Conservation (phyloP, 129 eudicot genomes). For the Flaveria brownii region DNA sequence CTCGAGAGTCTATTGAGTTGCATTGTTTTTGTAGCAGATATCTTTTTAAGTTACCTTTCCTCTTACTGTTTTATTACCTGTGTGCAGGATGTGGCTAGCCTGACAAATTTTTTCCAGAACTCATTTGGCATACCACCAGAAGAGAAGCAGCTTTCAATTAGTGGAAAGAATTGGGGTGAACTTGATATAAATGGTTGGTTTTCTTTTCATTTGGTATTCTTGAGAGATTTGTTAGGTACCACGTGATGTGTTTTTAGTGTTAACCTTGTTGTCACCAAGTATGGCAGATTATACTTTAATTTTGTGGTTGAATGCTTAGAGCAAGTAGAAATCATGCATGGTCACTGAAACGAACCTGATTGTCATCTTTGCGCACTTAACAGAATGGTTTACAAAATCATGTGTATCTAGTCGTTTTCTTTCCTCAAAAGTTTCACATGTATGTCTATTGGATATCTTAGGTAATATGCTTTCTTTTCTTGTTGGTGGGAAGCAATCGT, state of each 20-base stretch:
- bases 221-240: background rate
- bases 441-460: conserved; percentile 28
- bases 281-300: background rate
- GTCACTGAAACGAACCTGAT: background rate
- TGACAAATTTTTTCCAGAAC: conserved; percentile 75
- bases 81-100: conserved; percentile 81
- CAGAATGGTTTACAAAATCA: background rate
- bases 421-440: background rate
- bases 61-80: background rate
- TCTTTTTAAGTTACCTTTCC: background rate
- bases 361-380: background rate
- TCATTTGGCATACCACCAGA: conserved; percentile 69
- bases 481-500: conserved; percentile 88
- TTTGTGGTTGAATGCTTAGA: background rate
- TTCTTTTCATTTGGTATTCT: background rate
- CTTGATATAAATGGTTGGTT: conserved; percentile 84
- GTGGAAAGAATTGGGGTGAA: conserved; percentile 98
- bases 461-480: conserved; percentile 85
- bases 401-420: background rate
- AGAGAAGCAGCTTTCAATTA: conserved; percentile 92
- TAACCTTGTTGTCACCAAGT: background rate
- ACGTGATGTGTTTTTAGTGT: background rate
- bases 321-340: conserved; percentile 4
- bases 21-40: background rate
- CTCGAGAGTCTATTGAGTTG: background rate